Evolutionary conservation across 192 early-diverging fungal species (phyloP).

Genomic region (Chytriomyces sp.): DNA sequence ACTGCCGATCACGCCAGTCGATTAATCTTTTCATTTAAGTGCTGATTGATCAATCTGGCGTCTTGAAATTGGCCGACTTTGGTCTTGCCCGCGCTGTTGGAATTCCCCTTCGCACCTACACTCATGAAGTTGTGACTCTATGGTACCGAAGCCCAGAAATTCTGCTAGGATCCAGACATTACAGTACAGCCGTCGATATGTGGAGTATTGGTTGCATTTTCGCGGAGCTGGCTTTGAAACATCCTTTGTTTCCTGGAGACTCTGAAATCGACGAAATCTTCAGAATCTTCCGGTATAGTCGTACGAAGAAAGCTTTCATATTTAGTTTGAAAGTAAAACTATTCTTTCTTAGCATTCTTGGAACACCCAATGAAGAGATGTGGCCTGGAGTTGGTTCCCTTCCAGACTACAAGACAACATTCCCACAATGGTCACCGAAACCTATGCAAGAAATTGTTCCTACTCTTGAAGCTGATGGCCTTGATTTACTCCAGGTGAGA

Average conservation of each 20-base stretch:
- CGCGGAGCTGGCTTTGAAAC: conserved; percentile 85
- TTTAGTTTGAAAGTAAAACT: not conserved
- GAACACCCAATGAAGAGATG: conserved; percentile 76
- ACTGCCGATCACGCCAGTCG: not conserved
- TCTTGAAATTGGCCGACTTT: conserved; percentile 94
- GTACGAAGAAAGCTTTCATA: not conserved
- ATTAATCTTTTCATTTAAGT: conserved; percentile 43
- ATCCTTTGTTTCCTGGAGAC: conserved; percentile 87
- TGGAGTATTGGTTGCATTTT: conserved; percentile 98
- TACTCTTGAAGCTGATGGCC: conserved; percentile 63
- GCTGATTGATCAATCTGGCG: conserved; percentile 85
- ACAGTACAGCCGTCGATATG: conserved; percentile 94
- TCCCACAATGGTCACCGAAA: conserved; percentile 73
- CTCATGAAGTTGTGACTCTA: conserved; percentile 73
- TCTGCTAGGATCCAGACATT: conserved; percentile 85
- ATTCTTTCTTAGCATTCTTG: conserved; percentile 56
- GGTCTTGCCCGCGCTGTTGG: conserved; percentile 92
- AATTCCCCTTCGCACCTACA: conserved; percentile 91
- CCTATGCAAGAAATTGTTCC: conserved; percentile 57
- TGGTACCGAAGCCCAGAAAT: conserved; percentile 79
- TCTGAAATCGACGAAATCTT: conserved; percentile 93
- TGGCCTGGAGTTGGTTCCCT: conserved; percentile 77
- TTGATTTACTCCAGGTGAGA: conserved; percentile 70
- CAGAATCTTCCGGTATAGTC: conserved; percentile 76
- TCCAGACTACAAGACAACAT: conserved; percentile 81